These are phyloP conservation scores for Exserohilum rostratum DNA, from an alignment of 2,329 filamentous ascomycete genomes.

Conservation along the genomic window DNA sequence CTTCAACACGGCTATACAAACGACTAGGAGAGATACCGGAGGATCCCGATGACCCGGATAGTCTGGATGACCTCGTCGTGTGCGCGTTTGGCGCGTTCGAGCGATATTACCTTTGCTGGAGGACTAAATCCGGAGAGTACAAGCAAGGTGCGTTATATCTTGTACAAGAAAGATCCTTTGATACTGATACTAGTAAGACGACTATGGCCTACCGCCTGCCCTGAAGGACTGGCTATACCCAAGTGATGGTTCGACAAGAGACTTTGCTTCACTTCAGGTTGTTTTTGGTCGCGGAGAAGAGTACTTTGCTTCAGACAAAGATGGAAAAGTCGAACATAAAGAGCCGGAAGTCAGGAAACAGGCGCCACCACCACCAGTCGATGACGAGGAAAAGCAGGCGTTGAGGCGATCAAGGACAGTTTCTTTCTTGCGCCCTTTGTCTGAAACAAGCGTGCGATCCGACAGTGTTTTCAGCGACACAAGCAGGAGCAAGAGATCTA, in stretches of 20 bases:
- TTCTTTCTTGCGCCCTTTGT: slow-evolving; percentile 36
- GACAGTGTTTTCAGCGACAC: slow-evolving; percentile 15
- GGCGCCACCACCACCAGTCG: slow-evolving; percentile 3
- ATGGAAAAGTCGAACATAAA: slow-evolving; percentile 47
- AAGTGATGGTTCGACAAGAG: slow-evolving; percentile 34
- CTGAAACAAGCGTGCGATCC: slow-evolving; percentile 26
- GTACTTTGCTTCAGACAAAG: slow-evolving; percentile 49
- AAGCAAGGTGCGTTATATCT: slow-evolving; percentile 39
- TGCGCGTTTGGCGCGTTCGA: slow-evolving; percentile 51
- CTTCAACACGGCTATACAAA: slow-evolving; percentile 40
- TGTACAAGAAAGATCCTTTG: no score
- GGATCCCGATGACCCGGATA: slow-evolving; percentile 38
- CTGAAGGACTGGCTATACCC: slow-evolving; percentile 47
- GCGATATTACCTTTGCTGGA: slow-evolving; percentile 51
- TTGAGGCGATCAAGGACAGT: slow-evolving; percentile 39
- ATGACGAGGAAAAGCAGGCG: slow-evolving; percentile 27
- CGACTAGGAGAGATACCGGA: slow-evolving; percentile 41
- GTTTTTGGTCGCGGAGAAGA: slow-evolving; percentile 49
- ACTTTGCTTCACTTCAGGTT: slow-evolving; percentile 46
- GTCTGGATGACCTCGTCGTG: slow-evolving; percentile 47
- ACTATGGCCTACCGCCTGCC: slow-evolving; percentile 42
- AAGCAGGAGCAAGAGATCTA: slow-evolving; percentile 22
- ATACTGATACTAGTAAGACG: slow-evolving; percentile 28
- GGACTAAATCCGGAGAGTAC: slow-evolving; percentile 42
- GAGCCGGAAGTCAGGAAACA: slow-evolving; percentile 35